phyloP scores from a whole-genome alignment of 768 basidiomycete species.

The Xerocomus brunneocitrinus region DNA sequence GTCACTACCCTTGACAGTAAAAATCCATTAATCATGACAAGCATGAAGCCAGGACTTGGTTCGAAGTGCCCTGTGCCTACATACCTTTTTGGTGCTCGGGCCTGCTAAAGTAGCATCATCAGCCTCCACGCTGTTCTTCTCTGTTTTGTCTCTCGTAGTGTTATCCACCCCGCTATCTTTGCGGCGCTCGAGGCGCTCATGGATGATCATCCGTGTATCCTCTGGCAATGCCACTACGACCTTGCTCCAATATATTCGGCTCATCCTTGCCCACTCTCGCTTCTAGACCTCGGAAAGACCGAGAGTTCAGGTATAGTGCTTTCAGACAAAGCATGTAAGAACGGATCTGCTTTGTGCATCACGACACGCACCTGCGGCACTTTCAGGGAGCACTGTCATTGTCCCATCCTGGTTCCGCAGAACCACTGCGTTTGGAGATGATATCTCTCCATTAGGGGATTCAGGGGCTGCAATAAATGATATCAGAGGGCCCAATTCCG shows the following conservation, averaged over 20 bases:
- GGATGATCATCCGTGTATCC: conserved; percentile 64
- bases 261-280: conserved; percentile 69
- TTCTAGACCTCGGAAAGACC: conserved; percentile 82
- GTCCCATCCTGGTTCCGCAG: conserved; percentile 62
- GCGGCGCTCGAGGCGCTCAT: not conserved
- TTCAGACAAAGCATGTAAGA: conserved; percentile 21
- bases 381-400: conserved; percentile 52
- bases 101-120: no score
- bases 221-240: conserved; percentile 82
- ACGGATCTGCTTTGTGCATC: conserved; percentile 1
- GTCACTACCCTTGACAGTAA: no score
- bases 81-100: no score
- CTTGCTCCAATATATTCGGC: conserved; percentile 82
- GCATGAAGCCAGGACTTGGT: no score
- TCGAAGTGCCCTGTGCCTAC: no score
- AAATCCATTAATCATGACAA: no score
- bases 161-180: not conserved
- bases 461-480: conserved; percentile 6
- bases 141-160: not conserved
- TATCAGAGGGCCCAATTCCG: conserved; percentile 1
- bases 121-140: no score
- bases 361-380: conserved; percentile 60
- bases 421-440: conserved; percentile 43
- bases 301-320: conserved; percentile 66
- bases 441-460: conserved; percentile 13